phyloP scores from a whole-genome alignment of 2,329 filamentous ascomycete genomes.

The Phialophora chinensis region DNA sequence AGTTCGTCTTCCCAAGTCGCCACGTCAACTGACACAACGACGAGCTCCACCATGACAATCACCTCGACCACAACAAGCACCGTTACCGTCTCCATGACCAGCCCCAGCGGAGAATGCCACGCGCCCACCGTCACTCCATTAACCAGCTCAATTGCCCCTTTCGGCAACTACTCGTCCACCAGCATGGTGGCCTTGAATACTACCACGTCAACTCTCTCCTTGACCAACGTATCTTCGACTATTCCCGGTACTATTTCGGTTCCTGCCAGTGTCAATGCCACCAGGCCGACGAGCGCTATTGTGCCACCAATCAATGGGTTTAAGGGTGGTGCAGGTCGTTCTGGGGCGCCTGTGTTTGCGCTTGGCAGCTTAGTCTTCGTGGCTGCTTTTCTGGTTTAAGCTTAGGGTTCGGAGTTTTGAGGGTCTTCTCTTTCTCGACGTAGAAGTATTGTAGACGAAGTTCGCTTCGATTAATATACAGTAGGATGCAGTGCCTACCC shows the following conservation, averaged over 20 bases:
- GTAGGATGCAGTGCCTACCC: background rate
- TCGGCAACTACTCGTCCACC: conserved; percentile 29
- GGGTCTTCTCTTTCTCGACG: background rate
- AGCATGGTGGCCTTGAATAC: conserved; percentile 30
- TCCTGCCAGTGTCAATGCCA: conserved; percentile 16
- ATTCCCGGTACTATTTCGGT: conserved; percentile 11
- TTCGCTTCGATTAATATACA: background rate
- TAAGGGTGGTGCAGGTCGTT: conserved; percentile 28
- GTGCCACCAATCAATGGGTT: conserved; percentile 32
- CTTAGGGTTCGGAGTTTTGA: background rate
- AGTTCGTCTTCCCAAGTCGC: background rate
- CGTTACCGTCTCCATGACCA: conserved; percentile 27
- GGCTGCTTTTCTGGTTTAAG: conserved; percentile 27
- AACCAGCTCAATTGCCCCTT: conserved; percentile 26
- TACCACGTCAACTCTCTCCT: conserved; percentile 32
- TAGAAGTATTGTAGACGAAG: background rate
- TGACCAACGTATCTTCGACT: conserved; percentile 29
- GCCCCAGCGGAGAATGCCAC: conserved; percentile 17
- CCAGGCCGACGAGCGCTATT: conserved; percentile 24
- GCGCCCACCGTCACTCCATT: conserved; percentile 31
- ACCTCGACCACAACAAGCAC: conserved; percentile 33
- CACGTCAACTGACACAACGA: background rate
- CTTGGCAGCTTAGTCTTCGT: conserved; percentile 29
- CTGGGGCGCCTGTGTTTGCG: conserved; percentile 28
- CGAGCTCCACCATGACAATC: conserved; percentile 27